Percentiles rank a stretch among this genome's conserved stretches.
Evolutionary conservation across 495 filamentous ascomycete genomes (phyloP).

Genomic region (Penicillium macrosclerotiorum): DNA sequence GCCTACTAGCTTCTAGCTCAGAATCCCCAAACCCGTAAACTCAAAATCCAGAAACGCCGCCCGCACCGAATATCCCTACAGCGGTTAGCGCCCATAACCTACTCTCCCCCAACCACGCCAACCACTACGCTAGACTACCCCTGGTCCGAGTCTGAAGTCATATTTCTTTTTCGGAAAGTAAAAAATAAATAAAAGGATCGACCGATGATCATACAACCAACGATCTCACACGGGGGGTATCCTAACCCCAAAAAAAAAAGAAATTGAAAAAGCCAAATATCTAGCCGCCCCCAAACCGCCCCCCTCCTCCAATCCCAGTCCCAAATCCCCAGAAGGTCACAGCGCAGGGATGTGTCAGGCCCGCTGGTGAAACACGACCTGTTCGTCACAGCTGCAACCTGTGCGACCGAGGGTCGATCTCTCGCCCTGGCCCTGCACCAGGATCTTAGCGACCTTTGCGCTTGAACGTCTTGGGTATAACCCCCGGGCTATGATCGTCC

Average conservation of each 20-base stretch:
- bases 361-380: constrained; percentile 24
- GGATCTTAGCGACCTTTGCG: constrained; percentile 17
- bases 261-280: no score
- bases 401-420: constrained; percentile 14
- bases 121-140: neutral
- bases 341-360: no score
- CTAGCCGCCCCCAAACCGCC: no score
- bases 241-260: no score
- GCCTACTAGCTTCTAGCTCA: no score
- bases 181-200: constrained; percentile 12
- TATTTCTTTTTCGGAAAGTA: no score
- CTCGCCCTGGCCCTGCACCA: no score
- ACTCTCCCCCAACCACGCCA: no score
- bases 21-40: neutral
- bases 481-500: constrained; percentile 18
- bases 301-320: no score
- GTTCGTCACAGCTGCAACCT: constrained; percentile 23
- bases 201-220: constrained; percentile 18
- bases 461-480: constrained; percentile 15
- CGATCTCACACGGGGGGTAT: constrained; percentile 7
- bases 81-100: no score
- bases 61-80: neutral
- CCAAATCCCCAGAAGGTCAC: no score
- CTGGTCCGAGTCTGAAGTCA: no score
- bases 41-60: constrained; percentile 1